Evolutionary conservation across 768 basidiomycete genomes (phyloP).

Genomic region (Lyophyllum atratum): DNA sequence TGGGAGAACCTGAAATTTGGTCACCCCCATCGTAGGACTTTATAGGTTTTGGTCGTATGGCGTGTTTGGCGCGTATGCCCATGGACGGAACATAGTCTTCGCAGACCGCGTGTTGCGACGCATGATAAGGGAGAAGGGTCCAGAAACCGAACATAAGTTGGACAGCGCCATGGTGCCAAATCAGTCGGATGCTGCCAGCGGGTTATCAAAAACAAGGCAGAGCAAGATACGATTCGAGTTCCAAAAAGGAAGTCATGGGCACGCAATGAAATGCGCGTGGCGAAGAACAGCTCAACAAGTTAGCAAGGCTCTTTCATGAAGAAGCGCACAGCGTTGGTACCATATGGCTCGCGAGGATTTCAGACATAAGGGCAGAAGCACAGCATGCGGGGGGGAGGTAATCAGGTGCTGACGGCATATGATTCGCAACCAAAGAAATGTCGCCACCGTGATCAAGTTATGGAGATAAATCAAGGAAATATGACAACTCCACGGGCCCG

Average conservation of each 20-base stretch:
- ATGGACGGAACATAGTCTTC: not conserved
- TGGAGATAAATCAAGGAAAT: not conserved
- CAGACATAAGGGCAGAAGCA: not conserved
- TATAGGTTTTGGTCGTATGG: not conserved
- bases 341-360: not conserved
- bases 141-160: not conserved
- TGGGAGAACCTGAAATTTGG: not conserved
- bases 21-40: not conserved
- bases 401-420: not conserved
- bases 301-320: not conserved
- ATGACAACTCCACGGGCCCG: no score
- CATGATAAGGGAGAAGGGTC: not conserved
- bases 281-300: not conserved
- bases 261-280: not conserved
- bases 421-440: not conserved
- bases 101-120: not conserved
- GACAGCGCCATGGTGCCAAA: not conserved
- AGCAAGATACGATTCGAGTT: not conserved
- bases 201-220: not conserved
- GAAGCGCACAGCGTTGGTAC: not conserved
- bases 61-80: not conserved
- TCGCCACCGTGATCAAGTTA: not conserved
- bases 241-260: not conserved
- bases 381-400: not conserved
- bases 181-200: not conserved